phyloP scores from a whole-genome alignment of 768 basidiomycete species.

The Macrolepiota fuliginosa region DNA sequence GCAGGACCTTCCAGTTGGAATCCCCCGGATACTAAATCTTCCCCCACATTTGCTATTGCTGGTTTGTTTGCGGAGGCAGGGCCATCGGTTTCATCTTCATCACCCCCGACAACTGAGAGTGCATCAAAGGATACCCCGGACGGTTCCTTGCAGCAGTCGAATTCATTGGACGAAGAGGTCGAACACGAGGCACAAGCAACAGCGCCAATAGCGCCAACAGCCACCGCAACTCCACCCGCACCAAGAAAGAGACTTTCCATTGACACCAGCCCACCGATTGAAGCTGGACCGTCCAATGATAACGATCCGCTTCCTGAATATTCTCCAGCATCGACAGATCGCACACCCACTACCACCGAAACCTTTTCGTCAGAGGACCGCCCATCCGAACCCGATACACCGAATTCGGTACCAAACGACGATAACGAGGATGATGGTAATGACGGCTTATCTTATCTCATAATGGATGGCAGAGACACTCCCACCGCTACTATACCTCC shows the following conservation, averaged over 20 bases:
- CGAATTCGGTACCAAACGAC: not conserved
- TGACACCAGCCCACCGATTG: not conserved
- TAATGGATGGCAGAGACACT: not conserved
- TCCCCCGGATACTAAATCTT: not conserved
- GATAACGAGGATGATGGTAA: not conserved
- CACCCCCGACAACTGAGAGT: not conserved
- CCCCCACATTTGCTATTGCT: not conserved
- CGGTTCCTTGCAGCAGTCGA: not conserved
- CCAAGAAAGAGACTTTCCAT: not conserved
- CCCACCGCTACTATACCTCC: not conserved
- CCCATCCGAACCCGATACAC: not conserved
- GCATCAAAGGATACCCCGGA: not conserved
- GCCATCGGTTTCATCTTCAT: not conserved
- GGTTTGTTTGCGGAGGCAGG: not conserved
- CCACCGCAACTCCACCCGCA: not conserved
- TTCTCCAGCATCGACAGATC: not conserved
- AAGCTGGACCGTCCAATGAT: not conserved
- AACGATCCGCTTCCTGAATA: not conserved
- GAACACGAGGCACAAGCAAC: not conserved
- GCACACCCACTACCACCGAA: not conserved
- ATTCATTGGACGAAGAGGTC: not conserved
- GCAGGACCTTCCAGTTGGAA: conserved; percentile 4
- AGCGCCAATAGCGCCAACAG: not conserved
- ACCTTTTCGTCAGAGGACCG: not conserved
- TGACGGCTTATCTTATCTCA: conserved; percentile 8